Base-by-base conservation (phyloP, 2,329 filamentous ascomycete genomes). In the Sporothrix sp. region DNA sequence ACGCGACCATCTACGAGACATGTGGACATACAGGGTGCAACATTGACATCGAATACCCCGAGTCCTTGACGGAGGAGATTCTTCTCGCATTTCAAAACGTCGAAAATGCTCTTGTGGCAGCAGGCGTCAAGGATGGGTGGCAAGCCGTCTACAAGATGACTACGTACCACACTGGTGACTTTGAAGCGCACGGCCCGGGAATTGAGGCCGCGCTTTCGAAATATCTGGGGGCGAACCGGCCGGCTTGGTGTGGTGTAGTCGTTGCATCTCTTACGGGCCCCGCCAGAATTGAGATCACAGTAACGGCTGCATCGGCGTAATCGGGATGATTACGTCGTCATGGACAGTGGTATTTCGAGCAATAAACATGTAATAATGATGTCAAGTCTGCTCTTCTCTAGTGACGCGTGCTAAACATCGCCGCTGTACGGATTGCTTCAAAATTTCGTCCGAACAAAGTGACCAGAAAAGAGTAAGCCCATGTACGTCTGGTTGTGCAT, bases 1-100 rank as follows among this genome's bases (percentile, higher is more conserved):
- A 30, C 32, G 37, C 30, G 4, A 16, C 48, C 14, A 43, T 32
- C 2, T 28, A 36, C 3, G 7, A 21, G 16, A 20, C n/a, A 4
- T 50, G 30, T 4, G 48, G 48, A 18, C 43, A 38, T 8, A 50
- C 48, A 21, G 48, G 48, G 10, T 11, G 36, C 20, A 37, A 4
- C n/a, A 16, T 21, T 14, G 38, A 50, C 38, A 18, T 50, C 38
- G 9, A 11, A 32, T n/a, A 36, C 21, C 48, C 48, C 4, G 30
- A 13, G 7, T 28, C 38, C 3, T 21, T 21, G 21, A 43, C 32
- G 7, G 48, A 50, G 32, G 14, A 50, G 38, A 36, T 50, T 32
- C 8, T 50, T 30, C 48, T 28, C 10, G 48, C 48, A 11, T 50
- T 50, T 7, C 38, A 50, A n/a, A 50, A 50, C 13, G 48, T 50